phyloP scores from a whole-genome alignment of 169 alveolate species.

The Pseudocohnilembus persalinus region DNA sequence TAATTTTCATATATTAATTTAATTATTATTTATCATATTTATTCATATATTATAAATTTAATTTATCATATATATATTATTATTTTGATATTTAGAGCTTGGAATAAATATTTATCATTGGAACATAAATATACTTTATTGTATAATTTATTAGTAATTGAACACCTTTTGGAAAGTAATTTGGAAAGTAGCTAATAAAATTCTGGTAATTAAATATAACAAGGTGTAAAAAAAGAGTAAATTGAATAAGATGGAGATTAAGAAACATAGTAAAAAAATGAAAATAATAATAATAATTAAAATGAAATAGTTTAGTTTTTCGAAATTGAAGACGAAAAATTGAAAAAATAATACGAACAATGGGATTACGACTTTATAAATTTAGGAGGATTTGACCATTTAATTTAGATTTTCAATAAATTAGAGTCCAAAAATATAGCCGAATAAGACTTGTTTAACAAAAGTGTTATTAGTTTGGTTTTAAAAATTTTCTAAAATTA shows the following conservation, averaged over 20 bases:
- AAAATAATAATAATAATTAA: conserved; percentile 1
- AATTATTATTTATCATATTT: background rate
- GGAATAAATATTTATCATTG: conserved; percentile 56
- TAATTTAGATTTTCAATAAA: conserved; percentile 40
- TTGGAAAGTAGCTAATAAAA: too few relatives aligned
- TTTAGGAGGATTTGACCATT: conserved; percentile 66
- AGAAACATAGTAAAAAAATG: conserved; percentile 18
- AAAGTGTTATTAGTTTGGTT: conserved; percentile 58
- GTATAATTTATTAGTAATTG: conserved; percentile 69
- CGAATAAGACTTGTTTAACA: conserved; percentile 39
- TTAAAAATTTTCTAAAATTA: conserved; percentile 57
- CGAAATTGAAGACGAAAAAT: background rate
- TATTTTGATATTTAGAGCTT: conserved; percentile 13
- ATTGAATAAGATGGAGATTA: conserved; percentile 4
- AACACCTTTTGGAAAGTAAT: conserved; percentile 55
- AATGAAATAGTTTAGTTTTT: conserved; percentile 2
- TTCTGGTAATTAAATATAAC: too few relatives aligned
- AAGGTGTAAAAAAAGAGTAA: conserved; percentile 1
- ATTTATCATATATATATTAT: background rate
- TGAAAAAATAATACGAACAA: conserved; percentile 9
- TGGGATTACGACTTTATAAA: conserved; percentile 63
- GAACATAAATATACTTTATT: conserved; percentile 56
- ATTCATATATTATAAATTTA: too few relatives aligned
- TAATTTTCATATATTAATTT: too few relatives aligned
- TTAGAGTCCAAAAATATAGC: conserved; percentile 17